These are phyloP conservation scores for Myxozyma nipponensis DNA, from an alignment of 805 yeast species.

Conservation along the genomic window DNA sequence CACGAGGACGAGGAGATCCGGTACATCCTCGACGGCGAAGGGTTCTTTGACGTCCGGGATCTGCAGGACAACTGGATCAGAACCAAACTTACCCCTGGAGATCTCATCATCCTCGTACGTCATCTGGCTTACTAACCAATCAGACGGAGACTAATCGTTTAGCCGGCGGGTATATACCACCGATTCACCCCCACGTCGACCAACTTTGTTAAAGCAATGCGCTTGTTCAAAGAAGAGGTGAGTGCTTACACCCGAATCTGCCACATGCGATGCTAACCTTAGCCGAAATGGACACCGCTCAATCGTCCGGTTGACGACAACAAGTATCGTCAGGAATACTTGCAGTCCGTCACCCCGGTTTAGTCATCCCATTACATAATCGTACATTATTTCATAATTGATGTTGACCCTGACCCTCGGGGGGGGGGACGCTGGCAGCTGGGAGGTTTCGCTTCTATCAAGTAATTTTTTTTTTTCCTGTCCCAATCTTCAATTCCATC, in stretches of 20 bases:
- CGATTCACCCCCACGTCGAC: conserved; percentile 72
- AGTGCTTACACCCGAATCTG: background rate
- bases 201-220: conserved; percentile 67
- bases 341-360: conserved; percentile 14
- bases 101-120: conserved; percentile 45
- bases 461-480: no score
- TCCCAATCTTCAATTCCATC: no score
- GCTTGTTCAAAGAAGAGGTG: conserved; percentile 79
- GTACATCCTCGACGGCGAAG: conserved; percentile 82
- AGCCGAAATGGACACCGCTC: conserved; percentile 90
- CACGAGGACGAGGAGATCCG: conserved; percentile 98
- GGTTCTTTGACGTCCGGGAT: conserved; percentile 84
- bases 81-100: conserved; percentile 57
- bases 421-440: no score
- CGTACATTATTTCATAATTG: background rate
- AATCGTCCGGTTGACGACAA: conserved; percentile 57
- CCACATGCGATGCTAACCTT: background rate
- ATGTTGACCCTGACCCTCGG: no score
- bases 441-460: no score
- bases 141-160: background rate
- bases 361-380: background rate
- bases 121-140: background rate
- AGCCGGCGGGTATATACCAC: conserved; percentile 91
- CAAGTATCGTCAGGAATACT: conserved; percentile 45
- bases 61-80: conserved; percentile 71